Base-by-base conservation (phyloP, 257 asterid genomes). In the Solanum sejunctum region DNA sequence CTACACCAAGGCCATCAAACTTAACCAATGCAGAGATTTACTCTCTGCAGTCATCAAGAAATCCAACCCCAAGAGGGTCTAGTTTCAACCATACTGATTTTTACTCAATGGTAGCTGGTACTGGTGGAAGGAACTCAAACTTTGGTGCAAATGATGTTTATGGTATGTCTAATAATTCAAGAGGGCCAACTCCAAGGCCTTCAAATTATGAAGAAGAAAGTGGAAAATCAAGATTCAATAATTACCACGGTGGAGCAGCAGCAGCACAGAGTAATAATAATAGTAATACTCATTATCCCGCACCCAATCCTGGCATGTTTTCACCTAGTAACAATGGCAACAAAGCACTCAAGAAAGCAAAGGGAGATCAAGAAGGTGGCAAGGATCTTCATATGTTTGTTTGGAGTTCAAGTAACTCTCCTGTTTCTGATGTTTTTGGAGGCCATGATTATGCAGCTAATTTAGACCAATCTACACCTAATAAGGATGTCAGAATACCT, bases 321-420 rank as follows among this genome's bases (percentile, higher is more conserved):
- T 95, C 97, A 2, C 96, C 97, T 8, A 88, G 88, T 10, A 75
- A 73, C 6, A 75, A 73, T 15, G 91, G 84, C 7, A 72, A 93
- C 0, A 90, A 90, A 86, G 67, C 89, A 86, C 84, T 84, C 69
- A 93, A 93, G 92, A 90, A 91, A 85, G 75, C 84, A 32, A 84
- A 84, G 21, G 90, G 88, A n/a, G 96, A 89, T 64, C 69, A 61
- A 26, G 94, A 91, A 43, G 95, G 92, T 36, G 87, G 71, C 21
- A 94, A 91, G 58, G 98, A 95, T 87, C 93, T 95, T 20, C 98
- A 95, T 26, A 95, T 95, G 98, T 94, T 94, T 69, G 98, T 95
- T 36, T 95, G 98, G 98, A 94, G 98, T 86, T 94, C 98, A 16
- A 95, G 98, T 67, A 93, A 93, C 80, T 95, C 98, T 55, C 98